Evolutionary conservation across 306 rosid genomes (phyloP), one percentile per base, ranked within the genome.

Genomic region (Myrica gale): DNA sequence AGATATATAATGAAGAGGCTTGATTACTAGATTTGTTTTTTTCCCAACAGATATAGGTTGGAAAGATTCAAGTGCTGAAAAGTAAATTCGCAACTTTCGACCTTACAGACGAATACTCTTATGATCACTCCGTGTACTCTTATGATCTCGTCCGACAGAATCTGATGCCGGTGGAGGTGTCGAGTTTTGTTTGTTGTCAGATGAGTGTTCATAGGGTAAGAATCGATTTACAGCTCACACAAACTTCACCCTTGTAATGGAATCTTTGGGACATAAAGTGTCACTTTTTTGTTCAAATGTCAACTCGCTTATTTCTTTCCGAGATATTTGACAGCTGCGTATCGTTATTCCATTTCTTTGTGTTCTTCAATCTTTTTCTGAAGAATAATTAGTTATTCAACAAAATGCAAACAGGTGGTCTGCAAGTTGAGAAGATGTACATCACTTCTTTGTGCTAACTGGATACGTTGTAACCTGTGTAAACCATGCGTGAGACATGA

Each of bases 41-140:
- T 32, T 54, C 56, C 2, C 37, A 32, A 32, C 37, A 32, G 37
- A 32, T 32, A 32, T 2, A 32, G 37, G 37, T 32, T 48, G 53
- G 53, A 11, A 48, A 11, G 53, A 11, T 48, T 55, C 47, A 41
- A 65, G 15, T 23, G 41, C 67, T 11, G 70, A 8, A 72, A 58
- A n/a, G n/a, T n/a, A n/a, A n/a, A n/a, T n/a, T n/a, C n/a, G 52
- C 32, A 26, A 68, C 8, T 78, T 68, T 68, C 52, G 65, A 53
- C 71, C 26, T 46, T 32, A 60, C 7, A 37, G 55, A 32, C 47
- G 47, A 12, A 76, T 5, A 44, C 42, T 32, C 20, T 48, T 63
- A 32, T 32, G 20, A 20, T 32, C 52, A 55, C 70, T 66, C 50
- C 16, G 23, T 17, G 13, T 42, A n/a, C n/a, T n/a, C n/a, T n/a